Evolutionary conservation across 805 yeast genomes (phyloP).

Genomic region (Vanderwaltozyma polyspora): DNA sequence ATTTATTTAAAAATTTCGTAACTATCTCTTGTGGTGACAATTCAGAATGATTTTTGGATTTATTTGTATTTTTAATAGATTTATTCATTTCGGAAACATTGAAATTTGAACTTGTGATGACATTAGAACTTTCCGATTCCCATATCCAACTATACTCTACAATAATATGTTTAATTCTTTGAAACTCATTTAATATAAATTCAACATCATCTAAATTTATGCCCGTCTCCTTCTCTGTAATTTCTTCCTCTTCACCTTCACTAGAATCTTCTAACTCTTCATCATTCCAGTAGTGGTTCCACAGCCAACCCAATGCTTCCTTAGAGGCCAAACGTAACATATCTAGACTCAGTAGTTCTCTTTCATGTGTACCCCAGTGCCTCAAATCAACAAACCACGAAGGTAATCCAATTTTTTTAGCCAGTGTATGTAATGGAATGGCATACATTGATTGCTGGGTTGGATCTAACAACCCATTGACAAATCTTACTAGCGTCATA

Average conservation of each 20-base stretch:
- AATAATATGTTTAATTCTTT: conserved; percentile 3
- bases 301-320: conserved; percentile 67
- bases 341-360: conserved; percentile 53
- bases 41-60: conserved; percentile 18
- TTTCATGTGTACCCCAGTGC: conserved; percentile 86
- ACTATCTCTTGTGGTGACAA: conserved; percentile 9
- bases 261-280: conserved; percentile 15
- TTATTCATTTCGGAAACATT: conserved; percentile 38
- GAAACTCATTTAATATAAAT: conserved; percentile 3
- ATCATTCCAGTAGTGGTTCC: conserved; percentile 58
- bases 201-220: conserved; percentile 2
- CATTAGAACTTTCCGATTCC: conserved; percentile 7
- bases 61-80: conserved; percentile 52
- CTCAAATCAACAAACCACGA: conserved; percentile 78
- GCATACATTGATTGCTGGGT: conserved; percentile 71
- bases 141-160: conserved; percentile 11
- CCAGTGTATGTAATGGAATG: conserved; percentile 65
- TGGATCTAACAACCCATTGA: conserved; percentile 84
- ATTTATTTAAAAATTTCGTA: conserved; percentile 6
- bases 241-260: conserved; percentile 9
- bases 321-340: conserved; percentile 50
- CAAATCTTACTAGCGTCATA: conserved; percentile 72
- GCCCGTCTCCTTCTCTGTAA: conserved; percentile 1
- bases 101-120: conserved; percentile 18
- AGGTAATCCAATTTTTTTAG: conserved; percentile 59